Conservation (phyloP, 2,329 filamentous ascomycete genomes). For the Fusarium redolens region DNA sequence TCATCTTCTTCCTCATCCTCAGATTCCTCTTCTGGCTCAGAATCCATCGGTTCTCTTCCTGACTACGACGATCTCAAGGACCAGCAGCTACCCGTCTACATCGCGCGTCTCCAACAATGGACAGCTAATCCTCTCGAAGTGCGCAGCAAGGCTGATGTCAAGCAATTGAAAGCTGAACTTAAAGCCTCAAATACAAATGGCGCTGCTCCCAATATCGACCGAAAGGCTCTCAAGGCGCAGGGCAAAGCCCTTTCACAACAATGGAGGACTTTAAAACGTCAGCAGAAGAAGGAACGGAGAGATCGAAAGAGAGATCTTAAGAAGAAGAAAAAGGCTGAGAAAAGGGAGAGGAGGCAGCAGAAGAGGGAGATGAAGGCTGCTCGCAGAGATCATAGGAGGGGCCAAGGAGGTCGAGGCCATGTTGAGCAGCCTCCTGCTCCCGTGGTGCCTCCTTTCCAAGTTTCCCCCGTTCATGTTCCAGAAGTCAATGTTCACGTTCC, state of each 20-base stretch:
- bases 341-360: constrained; percentile 48
- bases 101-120: constrained; percentile 60
- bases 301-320: constrained; percentile 48
- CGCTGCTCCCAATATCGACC: constrained; percentile 26
- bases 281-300: constrained; percentile 46
- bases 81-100: constrained; percentile 60
- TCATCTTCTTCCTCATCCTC: constrained; percentile 52
- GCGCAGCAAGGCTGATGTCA: constrained; percentile 59
- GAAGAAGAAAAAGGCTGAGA: constrained; percentile 47
- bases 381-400: constrained; percentile 46
- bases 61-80: constrained; percentile 63
- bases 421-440: constrained; percentile 14
- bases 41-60: constrained; percentile 63
- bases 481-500: constrained; percentile 7
- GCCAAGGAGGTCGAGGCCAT: constrained; percentile 18
- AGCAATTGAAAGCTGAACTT: constrained; percentile 56
- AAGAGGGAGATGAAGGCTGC: constrained; percentile 47
- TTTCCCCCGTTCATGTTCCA: constrained; percentile 5
- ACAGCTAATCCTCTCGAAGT: constrained; percentile 61
- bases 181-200: constrained; percentile 50
- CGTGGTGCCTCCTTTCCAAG: constrained; percentile 1
- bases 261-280: constrained; percentile 53
- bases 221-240: constrained; percentile 54
- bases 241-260: constrained; percentile 57
- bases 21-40: constrained; percentile 46